Percentiles rank a stretch among this genome's conserved stretches.
Evolutionary conservation across 169 alveolate genomes (phyloP).

Genomic region (Eimeria maxima): DNA sequence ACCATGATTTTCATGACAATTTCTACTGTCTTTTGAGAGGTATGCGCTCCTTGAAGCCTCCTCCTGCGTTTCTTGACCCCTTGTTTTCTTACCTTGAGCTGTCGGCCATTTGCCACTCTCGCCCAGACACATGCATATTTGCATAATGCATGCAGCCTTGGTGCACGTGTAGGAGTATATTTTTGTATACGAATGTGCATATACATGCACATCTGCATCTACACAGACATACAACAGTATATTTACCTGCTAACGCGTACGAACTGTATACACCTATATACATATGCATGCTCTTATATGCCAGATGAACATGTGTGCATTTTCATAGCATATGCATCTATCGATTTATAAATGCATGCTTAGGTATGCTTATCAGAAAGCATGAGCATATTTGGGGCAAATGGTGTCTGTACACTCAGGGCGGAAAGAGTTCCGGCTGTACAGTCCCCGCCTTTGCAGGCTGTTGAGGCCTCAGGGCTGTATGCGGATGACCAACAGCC

Average conservation of each 20-base stretch:
- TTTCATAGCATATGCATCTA: no score
- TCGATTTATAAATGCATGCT: not conserved
- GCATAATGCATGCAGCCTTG: not conserved
- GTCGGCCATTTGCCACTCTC: no score
- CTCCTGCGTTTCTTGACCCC: not conserved
- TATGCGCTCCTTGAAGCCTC: not conserved
- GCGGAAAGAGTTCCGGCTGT: slow-evolving; percentile 69
- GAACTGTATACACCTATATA: not conserved
- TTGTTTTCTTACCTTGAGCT: not conserved
- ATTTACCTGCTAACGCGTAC: not conserved
- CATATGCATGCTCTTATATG: not conserved
- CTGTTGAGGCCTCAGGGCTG: slow-evolving; percentile 9
- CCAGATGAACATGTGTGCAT: no score
- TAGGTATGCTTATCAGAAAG: not conserved
- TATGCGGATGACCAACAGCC: not conserved
- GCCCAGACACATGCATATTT: not conserved
- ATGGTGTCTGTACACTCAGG: not conserved
- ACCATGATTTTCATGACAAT: slow-evolving; percentile 85
- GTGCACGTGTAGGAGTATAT: not conserved
- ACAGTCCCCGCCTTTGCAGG: slow-evolving; percentile 64
- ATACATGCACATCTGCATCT: no score
- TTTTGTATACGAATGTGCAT: no score
- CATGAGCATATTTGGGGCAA: not conserved
- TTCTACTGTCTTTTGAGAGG: slow-evolving; percentile 78
- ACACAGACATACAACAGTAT: no score